Evolutionary conservation across 1,284 basidiomycete species (phyloP), one percentile per base, ranked within the genome.

Genomic region (Volvariella surrecta): DNA sequence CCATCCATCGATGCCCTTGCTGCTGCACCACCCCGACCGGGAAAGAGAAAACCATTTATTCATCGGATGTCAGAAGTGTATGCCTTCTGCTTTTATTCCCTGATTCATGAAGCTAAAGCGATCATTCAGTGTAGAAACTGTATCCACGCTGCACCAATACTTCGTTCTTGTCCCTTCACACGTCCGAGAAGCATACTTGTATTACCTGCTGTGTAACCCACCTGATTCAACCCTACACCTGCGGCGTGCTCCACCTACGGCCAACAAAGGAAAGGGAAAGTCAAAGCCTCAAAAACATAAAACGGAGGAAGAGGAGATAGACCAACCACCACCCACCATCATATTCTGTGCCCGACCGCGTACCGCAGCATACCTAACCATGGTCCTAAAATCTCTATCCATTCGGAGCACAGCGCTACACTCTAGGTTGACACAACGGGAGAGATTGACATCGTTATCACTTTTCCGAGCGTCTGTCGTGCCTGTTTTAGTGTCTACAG

Each of bases 111-210:
- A 31, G 10, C 39, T 34, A 31, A 42, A 43, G 49, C 45, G 38
- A 48, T 46, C 35, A 37, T 48, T 7, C 52, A 94, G 90, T 22
- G 77, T 89, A 20, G 84, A 94, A 59, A 97, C 96, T 8, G 80
- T 95, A 32, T 71, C 82, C 44, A 79, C 81, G 3, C 70, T 99
- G 42, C 82, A 87, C 53, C 96, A 99, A 54, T 68, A 82, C 54
- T 99, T 95, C 63, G 66, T 98, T 46, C 86, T 99, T 50, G 84
- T 96, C 31, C 96, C 96, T 0, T 94, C 90, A 0, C 94, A 98
- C 60, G 82, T 98, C 42, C 83, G 94, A 48, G 96, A 99, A 64
- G 70, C 80, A 4, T 98, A 99, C 64, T 80, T 99, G 4, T 93
- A 85, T 61, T 73, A 98, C 61, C 71, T 99, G 24, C 79, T 99